These are phyloP conservation scores for Rhodamnia rubescens DNA, from an alignment of 345 rosid genomes.

Conservation along the genomic window DNA sequence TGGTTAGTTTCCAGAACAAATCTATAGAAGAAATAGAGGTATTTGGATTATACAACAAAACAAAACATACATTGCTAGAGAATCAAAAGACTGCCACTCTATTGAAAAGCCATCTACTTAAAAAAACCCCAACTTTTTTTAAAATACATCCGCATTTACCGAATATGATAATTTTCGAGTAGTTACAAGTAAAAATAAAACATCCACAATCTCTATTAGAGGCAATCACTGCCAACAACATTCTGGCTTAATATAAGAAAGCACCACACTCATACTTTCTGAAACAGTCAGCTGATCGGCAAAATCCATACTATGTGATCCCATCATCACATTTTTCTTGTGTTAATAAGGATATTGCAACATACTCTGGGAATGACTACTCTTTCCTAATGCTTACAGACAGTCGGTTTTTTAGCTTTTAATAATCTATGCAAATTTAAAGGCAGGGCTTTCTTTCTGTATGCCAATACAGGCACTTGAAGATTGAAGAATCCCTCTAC, in stretches of 20 bases:
- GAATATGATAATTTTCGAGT: background rate
- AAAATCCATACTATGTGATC: background rate
- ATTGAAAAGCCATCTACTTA: background rate
- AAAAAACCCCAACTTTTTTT: background rate
- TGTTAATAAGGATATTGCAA: background rate
- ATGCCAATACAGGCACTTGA: background rate
- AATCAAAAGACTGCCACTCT: background rate
- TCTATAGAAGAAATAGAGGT: background rate
- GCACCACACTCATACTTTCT: background rate
- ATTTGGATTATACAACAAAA: background rate
- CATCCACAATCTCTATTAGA: background rate
- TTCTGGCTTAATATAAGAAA: background rate
- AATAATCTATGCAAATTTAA: background rate
- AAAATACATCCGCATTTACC: background rate
- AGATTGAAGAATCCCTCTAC: background rate
- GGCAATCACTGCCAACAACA: background rate
- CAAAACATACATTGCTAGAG: background rate
- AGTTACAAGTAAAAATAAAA: background rate
- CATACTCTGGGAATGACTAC: background rate
- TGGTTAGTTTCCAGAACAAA: background rate
- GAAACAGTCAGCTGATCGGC: background rate
- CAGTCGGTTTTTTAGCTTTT: background rate
- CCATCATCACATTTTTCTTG: background rate
- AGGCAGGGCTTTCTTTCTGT: background rate
- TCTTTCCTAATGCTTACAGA: background rate